phyloP scores from a whole-genome alignment of 1,284 basidiomycete genomes.

The Blastosporella zonata region DNA sequence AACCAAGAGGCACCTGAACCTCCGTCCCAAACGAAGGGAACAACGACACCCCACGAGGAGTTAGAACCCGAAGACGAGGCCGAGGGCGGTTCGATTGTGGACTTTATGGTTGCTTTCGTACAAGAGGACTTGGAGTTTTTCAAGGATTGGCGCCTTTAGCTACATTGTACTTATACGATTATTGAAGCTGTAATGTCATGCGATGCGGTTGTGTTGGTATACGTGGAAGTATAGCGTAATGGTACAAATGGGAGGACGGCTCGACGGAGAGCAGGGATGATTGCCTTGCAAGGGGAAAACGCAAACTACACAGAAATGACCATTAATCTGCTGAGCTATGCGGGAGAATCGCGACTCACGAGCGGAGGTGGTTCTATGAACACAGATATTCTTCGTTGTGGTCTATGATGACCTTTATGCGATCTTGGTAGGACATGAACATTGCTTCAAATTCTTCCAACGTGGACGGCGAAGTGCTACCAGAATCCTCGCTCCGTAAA shows the following conservation, averaged over 20 bases:
- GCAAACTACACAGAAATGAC: background rate
- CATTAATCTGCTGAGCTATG: background rate
- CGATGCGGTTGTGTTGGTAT: background rate
- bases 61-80: slow-evolving; percentile 39
- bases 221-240: too few relatives aligned
- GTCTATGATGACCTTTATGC: slow-evolving; percentile 15
- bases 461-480: background rate
- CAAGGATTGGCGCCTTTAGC: slow-evolving; percentile 62
- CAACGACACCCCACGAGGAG: slow-evolving; percentile 7
- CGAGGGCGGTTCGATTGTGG: slow-evolving; percentile 64
- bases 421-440: slow-evolving; percentile 14
- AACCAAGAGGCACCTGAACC: slow-evolving; percentile 19
- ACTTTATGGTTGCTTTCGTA: slow-evolving; percentile 85
- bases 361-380: background rate
- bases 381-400: slow-evolving; percentile 7
- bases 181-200: background rate
- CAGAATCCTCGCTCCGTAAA: background rate
- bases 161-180: background rate
- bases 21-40: slow-evolving; percentile 23
- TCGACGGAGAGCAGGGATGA: background rate
- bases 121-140: slow-evolving; percentile 79
- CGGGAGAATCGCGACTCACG: background rate
- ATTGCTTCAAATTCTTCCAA: slow-evolving; percentile 18
- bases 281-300: background rate
- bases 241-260: background rate